phyloP scores from a whole-genome alignment of 2,329 filamentous ascomycete genomes.

The Stagonosporopsis tanaceti region DNA sequence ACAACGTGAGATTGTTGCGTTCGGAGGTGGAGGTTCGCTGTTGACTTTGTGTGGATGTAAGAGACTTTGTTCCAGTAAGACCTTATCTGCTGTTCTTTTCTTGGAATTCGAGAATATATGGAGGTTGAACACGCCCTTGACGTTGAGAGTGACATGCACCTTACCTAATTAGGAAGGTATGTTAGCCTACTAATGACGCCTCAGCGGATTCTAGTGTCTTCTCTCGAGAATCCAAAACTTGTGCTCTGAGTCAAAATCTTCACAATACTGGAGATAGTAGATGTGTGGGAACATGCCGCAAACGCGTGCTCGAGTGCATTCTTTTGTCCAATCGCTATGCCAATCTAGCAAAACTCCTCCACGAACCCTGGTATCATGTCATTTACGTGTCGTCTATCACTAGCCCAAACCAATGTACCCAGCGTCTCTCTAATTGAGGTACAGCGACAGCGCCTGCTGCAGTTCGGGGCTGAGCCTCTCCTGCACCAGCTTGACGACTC shows the following conservation, averaged over 20 bases:
- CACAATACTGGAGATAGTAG: too few species aligned
- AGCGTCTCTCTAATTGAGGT: slow-evolving; percentile 24
- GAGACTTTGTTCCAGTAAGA: neutral
- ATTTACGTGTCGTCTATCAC: slow-evolving; percentile 8
- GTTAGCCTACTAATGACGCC: too few species aligned
- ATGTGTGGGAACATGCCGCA: neutral
- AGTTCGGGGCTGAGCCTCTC: slow-evolving; percentile 66
- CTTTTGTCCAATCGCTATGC: slow-evolving; percentile 13
- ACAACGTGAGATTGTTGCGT: too few species aligned
- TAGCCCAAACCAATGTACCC: neutral
- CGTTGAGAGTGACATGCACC: slow-evolving; percentile 18
- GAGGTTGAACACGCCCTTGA: slow-evolving; percentile 8
- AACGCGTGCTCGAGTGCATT: neutral
- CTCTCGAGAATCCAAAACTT: too few species aligned
- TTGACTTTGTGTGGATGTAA: too few species aligned
- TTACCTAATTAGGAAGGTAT: slow-evolving; percentile 18
- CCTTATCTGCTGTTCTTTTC: neutral
- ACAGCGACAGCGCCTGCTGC: slow-evolving; percentile 50
- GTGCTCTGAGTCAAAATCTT: too few species aligned
- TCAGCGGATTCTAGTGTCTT: too few species aligned
- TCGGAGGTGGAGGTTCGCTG: too few species aligned
- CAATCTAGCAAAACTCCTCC: slow-evolving; percentile 20
- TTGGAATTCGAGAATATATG: too few species aligned
- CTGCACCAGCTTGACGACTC: slow-evolving; percentile 74
- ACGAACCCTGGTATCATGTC: slow-evolving; percentile 21